Evolutionary conservation across 331 rosid genomes (phyloP).

Genomic region (Telfairia occidentalis): DNA sequence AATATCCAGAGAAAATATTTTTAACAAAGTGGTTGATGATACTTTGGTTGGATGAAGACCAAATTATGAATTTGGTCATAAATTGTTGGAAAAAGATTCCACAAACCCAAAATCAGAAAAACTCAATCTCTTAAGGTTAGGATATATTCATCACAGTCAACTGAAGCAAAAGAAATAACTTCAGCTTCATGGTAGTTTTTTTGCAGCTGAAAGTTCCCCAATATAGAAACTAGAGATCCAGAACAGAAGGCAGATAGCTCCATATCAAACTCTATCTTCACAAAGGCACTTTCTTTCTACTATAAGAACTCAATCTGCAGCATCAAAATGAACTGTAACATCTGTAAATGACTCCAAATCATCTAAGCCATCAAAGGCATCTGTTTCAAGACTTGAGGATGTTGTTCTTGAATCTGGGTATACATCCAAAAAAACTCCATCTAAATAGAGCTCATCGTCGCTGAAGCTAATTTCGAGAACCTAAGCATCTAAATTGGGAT

Average conservation of each 20-base stretch:
- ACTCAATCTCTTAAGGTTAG: background rate
- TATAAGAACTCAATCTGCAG: conserved; percentile 6
- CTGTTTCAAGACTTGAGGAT: background rate
- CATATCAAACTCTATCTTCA: conserved; percentile 2
- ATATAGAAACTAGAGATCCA: background rate
- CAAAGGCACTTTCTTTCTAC: conserved; percentile 7
- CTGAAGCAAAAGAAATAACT: conserved; percentile 19
- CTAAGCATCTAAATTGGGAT: background rate
- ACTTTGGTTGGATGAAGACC: background rate
- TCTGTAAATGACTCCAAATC: conserved; percentile 11
- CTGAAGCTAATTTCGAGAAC: conserved; percentile 10
- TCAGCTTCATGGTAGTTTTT: conserved; percentile 15
- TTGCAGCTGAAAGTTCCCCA: conserved; percentile 16
- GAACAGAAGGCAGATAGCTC: conserved; percentile 12
- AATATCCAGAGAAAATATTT: too few relatives aligned
- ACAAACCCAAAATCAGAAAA: background rate
- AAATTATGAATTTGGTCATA: background rate
- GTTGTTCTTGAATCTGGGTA: conserved; percentile 16
- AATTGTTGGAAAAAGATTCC: background rate
- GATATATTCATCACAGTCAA: conserved; percentile 14
- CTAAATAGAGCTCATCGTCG: background rate
- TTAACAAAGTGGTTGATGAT: background rate
- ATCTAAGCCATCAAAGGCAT: conserved; percentile 4
- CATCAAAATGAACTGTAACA: conserved; percentile 10
- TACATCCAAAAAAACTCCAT: conserved; percentile 1